Evolutionary conservation across 768 basidiomycete genomes (phyloP), one percentile per base, ranked within the genome.

Genomic region (Hypholoma sublateritium): DNA sequence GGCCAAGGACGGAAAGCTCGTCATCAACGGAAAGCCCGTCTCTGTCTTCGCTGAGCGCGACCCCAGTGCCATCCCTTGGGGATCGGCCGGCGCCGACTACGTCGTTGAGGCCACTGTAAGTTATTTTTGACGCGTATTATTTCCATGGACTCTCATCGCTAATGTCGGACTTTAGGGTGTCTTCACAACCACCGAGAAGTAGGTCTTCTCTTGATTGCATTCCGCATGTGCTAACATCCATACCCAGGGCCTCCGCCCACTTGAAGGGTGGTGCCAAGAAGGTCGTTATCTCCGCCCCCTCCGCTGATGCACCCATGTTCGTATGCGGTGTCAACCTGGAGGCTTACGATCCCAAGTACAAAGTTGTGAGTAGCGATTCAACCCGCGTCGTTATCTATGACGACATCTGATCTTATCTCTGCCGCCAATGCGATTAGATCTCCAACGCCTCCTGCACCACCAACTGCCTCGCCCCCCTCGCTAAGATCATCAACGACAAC

Each of bases 391-490:
- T 49, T 14, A 42, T 49, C 37, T 48, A 48, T 43, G 46, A 45
- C 46, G 48, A 39, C 9, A 39, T 39, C 6, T 24, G 32, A 53
- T 45, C 42, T 62, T 50, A 60, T 53, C 56, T 57, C 22, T 43
- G 47, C 17, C 50, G 37, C 5, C 52, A 53, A 11, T 35, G 53
- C 12, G 55, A 47, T 43, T 64, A 88, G 86, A 92, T 98, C 75
- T 99, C 96, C 66, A 98, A 99, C 77, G 96, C 96, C 28, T 98
- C 95, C 19, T 98, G 96, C 87, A 98, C 96, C 45, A 99, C 96
- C 74, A 99, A 99, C 88, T 99, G 96, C 77, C 85, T 99, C 58
- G 96, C 96, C n/a, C 94, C 96, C 61, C 86, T 99, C 59, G 96
- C 95, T 74, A 99, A 99, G 83, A 89, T 98, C 74, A 82, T 99